Conservation (phyloP, 345 rosid genomes). For the Gossypium mustelinum region DNA sequence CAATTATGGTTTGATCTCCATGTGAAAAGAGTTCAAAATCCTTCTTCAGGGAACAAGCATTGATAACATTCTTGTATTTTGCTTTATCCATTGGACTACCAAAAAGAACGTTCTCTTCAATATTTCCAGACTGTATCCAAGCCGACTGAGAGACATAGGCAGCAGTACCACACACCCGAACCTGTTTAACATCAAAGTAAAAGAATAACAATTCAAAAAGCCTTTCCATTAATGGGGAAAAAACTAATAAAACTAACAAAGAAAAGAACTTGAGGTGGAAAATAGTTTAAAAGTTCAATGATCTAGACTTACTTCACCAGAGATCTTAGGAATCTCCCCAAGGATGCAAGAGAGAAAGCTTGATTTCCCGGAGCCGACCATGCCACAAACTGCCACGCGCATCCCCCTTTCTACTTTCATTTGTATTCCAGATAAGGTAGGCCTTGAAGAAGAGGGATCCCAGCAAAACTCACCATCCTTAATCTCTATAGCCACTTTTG, state of each 20-base stretch:
- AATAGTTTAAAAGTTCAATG: slow-evolving; percentile 21
- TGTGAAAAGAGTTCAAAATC: slow-evolving; percentile 97
- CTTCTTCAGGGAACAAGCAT: slow-evolving; percentile 92
- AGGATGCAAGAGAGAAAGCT: slow-evolving; percentile 98
- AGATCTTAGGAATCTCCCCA: slow-evolving; percentile 93
- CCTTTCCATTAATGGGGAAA: slow-evolving; percentile 4
- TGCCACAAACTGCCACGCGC: slow-evolving; percentile 99
- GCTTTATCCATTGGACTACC: slow-evolving; percentile 94
- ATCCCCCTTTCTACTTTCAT: slow-evolving; percentile 83
- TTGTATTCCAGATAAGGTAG: slow-evolving; percentile 73
- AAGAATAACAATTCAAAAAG: slow-evolving; percentile 11
- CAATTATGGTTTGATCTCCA: slow-evolving; percentile 97
- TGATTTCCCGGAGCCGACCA: slow-evolving; percentile 97
- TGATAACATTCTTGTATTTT: slow-evolving; percentile 81
- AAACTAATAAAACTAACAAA: slow-evolving; percentile 4
- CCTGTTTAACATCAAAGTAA: slow-evolving; percentile 45
- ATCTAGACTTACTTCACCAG: slow-evolving; percentile 83
- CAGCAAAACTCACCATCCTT: slow-evolving; percentile 77
- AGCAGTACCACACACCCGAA: slow-evolving; percentile 84
- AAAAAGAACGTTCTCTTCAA: slow-evolving; percentile 96
- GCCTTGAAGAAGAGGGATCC: slow-evolving; percentile 68
- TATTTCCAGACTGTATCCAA: slow-evolving; percentile 99
- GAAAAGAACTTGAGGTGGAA: slow-evolving; percentile 13
- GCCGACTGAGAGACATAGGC: slow-evolving; percentile 99
- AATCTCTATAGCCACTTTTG: slow-evolving; percentile 71